Evolutionary conservation across 2,329 filamentous ascomycete species (phyloP).

Genomic region (Scolecobasidium constrictum): DNA sequence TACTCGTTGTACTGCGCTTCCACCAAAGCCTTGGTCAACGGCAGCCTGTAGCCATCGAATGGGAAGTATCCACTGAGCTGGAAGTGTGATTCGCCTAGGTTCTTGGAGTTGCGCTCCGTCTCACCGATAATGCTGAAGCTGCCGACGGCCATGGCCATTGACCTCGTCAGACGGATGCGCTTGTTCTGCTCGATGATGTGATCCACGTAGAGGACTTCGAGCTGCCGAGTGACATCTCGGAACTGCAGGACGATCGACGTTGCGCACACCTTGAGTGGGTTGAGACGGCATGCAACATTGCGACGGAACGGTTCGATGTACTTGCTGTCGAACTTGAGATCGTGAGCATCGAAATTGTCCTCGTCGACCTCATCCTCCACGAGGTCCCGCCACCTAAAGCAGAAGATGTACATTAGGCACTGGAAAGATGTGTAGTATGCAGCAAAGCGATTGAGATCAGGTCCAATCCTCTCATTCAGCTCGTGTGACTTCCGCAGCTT

Average conservation of each 20-base stretch:
- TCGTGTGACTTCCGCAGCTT: conserved; percentile 64
- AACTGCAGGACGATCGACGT: conserved; percentile 86
- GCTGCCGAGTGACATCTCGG: conserved; percentile 72
- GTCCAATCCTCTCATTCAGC: conserved; percentile 53
- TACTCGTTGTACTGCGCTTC: conserved; percentile 75
- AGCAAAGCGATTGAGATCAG: conserved; percentile 73
- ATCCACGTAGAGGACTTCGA: conserved; percentile 83
- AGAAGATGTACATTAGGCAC: conserved; percentile 87
- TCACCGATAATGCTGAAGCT: conserved; percentile 29
- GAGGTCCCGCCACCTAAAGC: conserved; percentile 93
- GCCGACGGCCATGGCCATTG: conserved; percentile 45
- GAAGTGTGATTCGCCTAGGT: conserved; percentile 64
- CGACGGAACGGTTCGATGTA: conserved; percentile 56
- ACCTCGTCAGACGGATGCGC: conserved; percentile 67
- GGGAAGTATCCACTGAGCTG: conserved; percentile 93
- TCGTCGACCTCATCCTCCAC: conserved; percentile 38
- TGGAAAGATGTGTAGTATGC: conserved; percentile 85
- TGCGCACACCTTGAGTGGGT: conserved; percentile 90
- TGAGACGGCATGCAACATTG: conserved; percentile 79
- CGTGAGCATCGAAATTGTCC: conserved; percentile 24
- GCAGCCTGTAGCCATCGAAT: conserved; percentile 91
- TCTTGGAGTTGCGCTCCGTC: conserved; percentile 43
- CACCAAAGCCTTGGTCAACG: conserved; percentile 78
- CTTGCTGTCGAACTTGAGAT: conserved; percentile 62
- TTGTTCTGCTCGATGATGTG: conserved; percentile 87